phyloP scores from a whole-genome alignment of 2,329 filamentous ascomycete species.

The Trichoderma sp. region DNA sequence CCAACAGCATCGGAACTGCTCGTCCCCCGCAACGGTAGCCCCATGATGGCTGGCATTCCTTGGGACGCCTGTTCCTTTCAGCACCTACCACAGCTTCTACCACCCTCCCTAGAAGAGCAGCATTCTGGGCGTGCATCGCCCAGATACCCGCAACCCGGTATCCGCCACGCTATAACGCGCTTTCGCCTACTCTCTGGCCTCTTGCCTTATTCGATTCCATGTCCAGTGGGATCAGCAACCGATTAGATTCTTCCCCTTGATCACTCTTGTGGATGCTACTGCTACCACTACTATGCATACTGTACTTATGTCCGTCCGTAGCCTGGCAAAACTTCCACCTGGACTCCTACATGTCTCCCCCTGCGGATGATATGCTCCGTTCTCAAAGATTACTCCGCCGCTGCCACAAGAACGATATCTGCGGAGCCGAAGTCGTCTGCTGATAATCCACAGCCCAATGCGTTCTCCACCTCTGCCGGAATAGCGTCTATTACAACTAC shows the following conservation, averaged over 20 bases:
- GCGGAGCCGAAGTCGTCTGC: constrained; percentile 8
- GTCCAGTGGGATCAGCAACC: neutral
- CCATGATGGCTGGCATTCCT: constrained; percentile 7
- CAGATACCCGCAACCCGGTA: constrained; percentile 14
- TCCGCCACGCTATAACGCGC: neutral
- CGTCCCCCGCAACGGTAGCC: constrained; percentile 13
- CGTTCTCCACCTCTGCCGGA: constrained; percentile 5
- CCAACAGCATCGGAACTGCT: constrained; percentile 12
- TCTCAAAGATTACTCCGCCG: neutral
- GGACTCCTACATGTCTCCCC: neutral
- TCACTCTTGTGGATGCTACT: neutral
- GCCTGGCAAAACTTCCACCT: neutral
- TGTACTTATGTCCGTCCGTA: neutral
- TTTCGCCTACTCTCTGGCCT: neutral
- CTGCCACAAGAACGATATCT: constrained; percentile 1
- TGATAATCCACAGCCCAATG: constrained; percentile 5
- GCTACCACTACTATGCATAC: neutral
- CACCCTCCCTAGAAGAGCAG: neutral
- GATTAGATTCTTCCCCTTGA: neutral
- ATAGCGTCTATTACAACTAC: neutral
- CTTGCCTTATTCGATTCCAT: neutral
- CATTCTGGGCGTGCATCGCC: neutral
- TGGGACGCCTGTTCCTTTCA: neutral
- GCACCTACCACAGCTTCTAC: constrained; percentile 1
- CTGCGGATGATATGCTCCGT: constrained; percentile 14